A percentile compares a stretch with the other conserved stretches of the same genome.
Evolutionary conservation across 306 rosid genomes (phyloP).

Genomic region (Rosa persica): DNA sequence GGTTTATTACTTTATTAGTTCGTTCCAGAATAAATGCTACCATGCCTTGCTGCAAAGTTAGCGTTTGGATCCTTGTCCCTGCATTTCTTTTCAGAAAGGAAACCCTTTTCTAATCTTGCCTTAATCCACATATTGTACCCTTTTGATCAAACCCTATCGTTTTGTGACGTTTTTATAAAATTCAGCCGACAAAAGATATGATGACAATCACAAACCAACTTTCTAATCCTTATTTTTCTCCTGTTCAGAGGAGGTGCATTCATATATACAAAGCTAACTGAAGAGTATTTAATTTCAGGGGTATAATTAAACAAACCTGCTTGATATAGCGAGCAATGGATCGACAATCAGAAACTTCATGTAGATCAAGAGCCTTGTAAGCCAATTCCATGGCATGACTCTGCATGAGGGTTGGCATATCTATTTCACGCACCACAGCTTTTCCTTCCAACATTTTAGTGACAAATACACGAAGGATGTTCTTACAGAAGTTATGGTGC

Average conservation of each 20-base stretch:
- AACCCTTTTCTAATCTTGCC: background rate
- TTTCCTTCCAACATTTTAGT: conserved; percentile 71
- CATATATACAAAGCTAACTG: background rate
- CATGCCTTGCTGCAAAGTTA: conserved; percentile 15
- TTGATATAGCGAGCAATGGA: conserved; percentile 62
- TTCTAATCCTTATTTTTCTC: conserved; percentile 10
- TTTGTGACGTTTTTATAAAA: background rate
- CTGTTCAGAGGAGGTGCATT: background rate
- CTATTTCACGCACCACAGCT: conserved; percentile 60
- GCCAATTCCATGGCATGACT: conserved; percentile 58
- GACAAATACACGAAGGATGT: background rate
- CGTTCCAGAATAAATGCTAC: conserved; percentile 10
- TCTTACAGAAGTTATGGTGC: background rate
- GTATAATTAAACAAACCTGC: conserved; percentile 36
- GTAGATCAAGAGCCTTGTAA: conserved; percentile 63
- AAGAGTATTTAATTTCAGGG: background rate
- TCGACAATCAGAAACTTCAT: conserved; percentile 59
- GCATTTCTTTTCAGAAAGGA: background rate
- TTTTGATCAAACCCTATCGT: background rate
- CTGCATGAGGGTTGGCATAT: conserved; percentile 56
- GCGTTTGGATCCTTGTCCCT: conserved; percentile 9
- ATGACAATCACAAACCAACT: background rate
- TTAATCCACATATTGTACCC: background rate
- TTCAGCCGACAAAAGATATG: background rate
- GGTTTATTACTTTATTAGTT: background rate